These are phyloP conservation scores for Elsinoe batatas DNA, from an alignment of 2,329 filamentous ascomycete genomes.

Conservation along the genomic window DNA sequence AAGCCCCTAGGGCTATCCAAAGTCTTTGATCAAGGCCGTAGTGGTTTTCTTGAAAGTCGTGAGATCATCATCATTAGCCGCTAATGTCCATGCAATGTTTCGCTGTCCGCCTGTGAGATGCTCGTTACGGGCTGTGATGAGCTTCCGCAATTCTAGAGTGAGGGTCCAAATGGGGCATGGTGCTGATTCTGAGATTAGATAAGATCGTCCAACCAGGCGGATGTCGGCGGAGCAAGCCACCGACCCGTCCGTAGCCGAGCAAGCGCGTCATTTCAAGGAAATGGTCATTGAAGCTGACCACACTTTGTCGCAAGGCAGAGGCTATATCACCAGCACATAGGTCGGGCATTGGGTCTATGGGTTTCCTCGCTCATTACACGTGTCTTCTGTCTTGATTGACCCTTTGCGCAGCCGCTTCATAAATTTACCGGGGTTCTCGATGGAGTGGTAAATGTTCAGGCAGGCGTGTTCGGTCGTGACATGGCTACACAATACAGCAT, in stretches of 20 bases:
- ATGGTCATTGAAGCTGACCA: slow-evolving; percentile 5
- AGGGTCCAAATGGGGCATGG: neutral
- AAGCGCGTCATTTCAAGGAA: slow-evolving; percentile 5
- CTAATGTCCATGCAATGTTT: neutral
- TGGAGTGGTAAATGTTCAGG: neutral
- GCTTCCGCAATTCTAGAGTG: slow-evolving; percentile 1
- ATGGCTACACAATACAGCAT: too few relatives aligned
- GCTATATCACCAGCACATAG: neutral
- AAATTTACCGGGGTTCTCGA: too few relatives aligned
- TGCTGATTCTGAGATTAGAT: neutral
- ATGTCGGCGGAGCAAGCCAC: neutral
- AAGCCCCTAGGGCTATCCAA: neutral
- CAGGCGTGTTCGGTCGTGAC: neutral
- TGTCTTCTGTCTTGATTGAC: too few relatives aligned
- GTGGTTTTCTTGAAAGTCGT: neutral
- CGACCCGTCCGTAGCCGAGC: neutral
- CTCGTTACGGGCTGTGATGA: neutral
- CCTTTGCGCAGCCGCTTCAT: too few relatives aligned
- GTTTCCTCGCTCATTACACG: neutral
- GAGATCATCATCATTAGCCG: slow-evolving; percentile 1
- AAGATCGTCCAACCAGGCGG: neutral
- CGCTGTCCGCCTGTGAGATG: too few relatives aligned
- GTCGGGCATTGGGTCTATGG: neutral
- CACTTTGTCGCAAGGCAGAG: neutral
- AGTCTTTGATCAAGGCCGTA: neutral